Evolutionary conservation across 1,284 basidiomycete genomes (phyloP).

Genomic region (Sutorius eximius): DNA sequence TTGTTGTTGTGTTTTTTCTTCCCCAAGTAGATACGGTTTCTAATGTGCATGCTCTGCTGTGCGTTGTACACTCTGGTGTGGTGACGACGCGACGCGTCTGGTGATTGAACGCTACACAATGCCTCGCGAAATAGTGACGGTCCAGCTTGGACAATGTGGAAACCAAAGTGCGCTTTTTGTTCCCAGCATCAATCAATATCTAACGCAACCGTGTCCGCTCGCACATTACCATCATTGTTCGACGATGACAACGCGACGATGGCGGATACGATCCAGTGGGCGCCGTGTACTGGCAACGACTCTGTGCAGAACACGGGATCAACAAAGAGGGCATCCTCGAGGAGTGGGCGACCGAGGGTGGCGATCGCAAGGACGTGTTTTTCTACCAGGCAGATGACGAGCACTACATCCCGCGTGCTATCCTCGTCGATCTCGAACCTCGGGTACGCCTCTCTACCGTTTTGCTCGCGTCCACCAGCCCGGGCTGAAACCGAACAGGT

Average conservation of each 20-base stretch:
- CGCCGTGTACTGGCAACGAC: conserved; percentile 91
- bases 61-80: background rate
- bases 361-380: conserved; percentile 98
- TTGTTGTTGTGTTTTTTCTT: conserved; percentile 25
- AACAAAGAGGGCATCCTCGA: conserved; percentile 90
- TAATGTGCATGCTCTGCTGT: conserved; percentile 21
- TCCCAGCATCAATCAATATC: conserved; percentile 7
- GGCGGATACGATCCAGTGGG: conserved; percentile 51
- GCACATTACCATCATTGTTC: too few species aligned
- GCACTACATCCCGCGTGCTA: conserved; percentile 97
- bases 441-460: conserved; percentile 61
- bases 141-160: conserved; percentile 93
- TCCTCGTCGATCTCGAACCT: conserved; percentile 97
- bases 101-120: conserved; percentile 39
- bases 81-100: conserved; percentile 10
- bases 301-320: conserved; percentile 96
- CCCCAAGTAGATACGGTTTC: conserved; percentile 19
- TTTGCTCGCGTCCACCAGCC: background rate
- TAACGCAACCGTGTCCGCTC: background rate
- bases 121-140: conserved; percentile 86
- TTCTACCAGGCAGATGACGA: conserved; percentile 99
- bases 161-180: conserved; percentile 78
- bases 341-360: conserved; percentile 92
- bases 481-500: conserved; percentile 55
- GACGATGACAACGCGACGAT: background rate